Conservation (phyloP, 2,329 filamentous ascomycete species). For the Periglandula ipomoeae region DNA sequence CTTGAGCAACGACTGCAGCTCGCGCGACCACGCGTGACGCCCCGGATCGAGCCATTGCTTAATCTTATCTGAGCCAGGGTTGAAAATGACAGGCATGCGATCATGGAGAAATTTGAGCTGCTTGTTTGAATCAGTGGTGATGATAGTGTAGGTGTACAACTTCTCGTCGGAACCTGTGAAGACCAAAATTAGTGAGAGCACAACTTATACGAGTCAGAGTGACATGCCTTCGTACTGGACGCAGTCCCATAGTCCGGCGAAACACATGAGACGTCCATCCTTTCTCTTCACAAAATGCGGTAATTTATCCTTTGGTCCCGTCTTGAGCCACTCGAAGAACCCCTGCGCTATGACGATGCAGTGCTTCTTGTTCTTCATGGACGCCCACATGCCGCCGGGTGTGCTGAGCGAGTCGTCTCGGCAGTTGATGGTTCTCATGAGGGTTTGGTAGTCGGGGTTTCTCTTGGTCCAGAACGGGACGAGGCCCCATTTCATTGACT, state of each 20-base stretch:
- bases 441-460: conserved; percentile 64
- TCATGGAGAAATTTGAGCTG: conserved; percentile 83
- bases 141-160: conserved; percentile 83
- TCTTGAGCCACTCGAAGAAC: conserved; percentile 95
- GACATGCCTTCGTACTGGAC: conserved; percentile 61
- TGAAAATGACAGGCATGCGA: conserved; percentile 89
- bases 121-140: conserved; percentile 80
- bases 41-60: conserved; percentile 70
- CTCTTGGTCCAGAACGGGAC: conserved; percentile 90
- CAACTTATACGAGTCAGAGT: too few relatives aligned
- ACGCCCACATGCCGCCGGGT: conserved; percentile 78
- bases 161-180: conserved; percentile 41
- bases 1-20: conserved; percentile 69
- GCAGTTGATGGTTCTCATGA: conserved; percentile 91
- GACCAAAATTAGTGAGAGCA: not conserved
- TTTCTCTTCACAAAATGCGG: conserved; percentile 77
- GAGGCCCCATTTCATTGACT: conserved; percentile 93
- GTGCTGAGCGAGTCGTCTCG: conserved; percentile 75
- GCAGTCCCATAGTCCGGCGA: conserved; percentile 89
- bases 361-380: conserved; percentile 81
- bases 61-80: conserved; percentile 63
- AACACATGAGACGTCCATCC: conserved; percentile 76
- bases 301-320: conserved; percentile 64
- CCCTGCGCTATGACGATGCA: conserved; percentile 85
- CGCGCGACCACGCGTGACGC: conserved; percentile 62